phyloP scores from a whole-genome alignment of 2,329 filamentous ascomycete species.

The Curvularia eragrostidis region DNA sequence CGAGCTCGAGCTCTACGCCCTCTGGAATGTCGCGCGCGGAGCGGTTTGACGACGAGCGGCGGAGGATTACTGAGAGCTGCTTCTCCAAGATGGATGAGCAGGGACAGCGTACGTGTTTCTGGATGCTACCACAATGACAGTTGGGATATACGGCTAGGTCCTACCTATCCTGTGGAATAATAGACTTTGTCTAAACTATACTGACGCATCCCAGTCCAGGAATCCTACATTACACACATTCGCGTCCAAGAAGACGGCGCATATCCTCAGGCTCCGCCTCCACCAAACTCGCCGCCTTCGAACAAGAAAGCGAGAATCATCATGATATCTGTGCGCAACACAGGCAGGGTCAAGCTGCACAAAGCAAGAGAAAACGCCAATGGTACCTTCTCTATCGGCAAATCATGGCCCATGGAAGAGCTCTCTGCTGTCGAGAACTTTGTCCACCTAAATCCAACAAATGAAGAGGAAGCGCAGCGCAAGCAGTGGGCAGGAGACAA shows the following conservation, averaged over 20 bases:
- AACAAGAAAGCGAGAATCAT: constrained; percentile 90
- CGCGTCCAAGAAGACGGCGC: constrained; percentile 85
- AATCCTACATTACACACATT: constrained; percentile 98
- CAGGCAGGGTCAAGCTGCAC: constrained; percentile 91
- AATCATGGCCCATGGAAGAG: constrained; percentile 97
- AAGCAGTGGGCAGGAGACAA: constrained; percentile 80
- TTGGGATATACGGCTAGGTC: background rate
- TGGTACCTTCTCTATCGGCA: constrained; percentile 94
- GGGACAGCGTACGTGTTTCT: constrained; percentile 72
- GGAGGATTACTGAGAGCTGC: constrained; percentile 91
- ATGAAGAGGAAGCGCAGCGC: constrained; percentile 65
- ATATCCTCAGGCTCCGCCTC: constrained; percentile 83
- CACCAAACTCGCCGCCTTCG: constrained; percentile 73
- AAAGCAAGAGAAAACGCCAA: constrained; percentile 96
- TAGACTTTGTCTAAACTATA: background rate
- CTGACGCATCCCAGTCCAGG: constrained; percentile 64
- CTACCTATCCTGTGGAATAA: background rate
- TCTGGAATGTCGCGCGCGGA: constrained; percentile 66
- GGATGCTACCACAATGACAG: background rate
- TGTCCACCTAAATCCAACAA: constrained; percentile 65
- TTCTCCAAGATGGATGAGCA: constrained; percentile 89
- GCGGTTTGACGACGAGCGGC: constrained; percentile 95
- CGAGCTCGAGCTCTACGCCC: constrained; percentile 34
- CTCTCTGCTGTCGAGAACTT: constrained; percentile 83
- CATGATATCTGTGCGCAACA: constrained; percentile 90